Evolutionary conservation across 1,284 basidiomycete species (phyloP), one percentile per base, ranked within the genome.

Genomic region (Laetiporus sulphureus): DNA sequence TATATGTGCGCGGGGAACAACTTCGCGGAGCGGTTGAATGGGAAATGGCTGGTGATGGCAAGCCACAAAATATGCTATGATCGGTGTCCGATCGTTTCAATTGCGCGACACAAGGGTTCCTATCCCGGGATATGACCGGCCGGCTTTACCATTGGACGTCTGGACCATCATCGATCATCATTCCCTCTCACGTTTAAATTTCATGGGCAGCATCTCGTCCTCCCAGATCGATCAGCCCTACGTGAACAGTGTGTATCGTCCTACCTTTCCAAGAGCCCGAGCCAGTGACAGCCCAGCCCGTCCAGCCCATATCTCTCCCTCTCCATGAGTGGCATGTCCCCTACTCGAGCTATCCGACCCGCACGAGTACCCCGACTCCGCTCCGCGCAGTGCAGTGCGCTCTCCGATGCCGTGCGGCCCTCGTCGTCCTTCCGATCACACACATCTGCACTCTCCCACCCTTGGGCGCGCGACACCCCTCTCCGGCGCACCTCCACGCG

Each of bases 341-440:
- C 40, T 16, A 13, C 16, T 32, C 41, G 19, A n/a, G 31, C n/a
- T 41, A 31, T 10, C 24, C 38, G 18, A 36, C 40, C 41, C 36
- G 41, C 23, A 18, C 43, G 46, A 43, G 41, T 44, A 38, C 43
- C 32, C 46, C 35, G 40, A 44, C 21, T 20, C 41, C 30, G 18
- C 40, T 38, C 37, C n/a, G n/a, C n/a, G n/a, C n/a, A 27, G 38
- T 35, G 27, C 48, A 32, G 41, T 44, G 39, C 25, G 49, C 16
- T 47, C 47, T n/a, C 44, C 42, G 7, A 42, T 36, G 11, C 34
- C 23, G 8, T 36, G 33, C 13, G 19, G 20, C 23, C 7, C 34
- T 19, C 27, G 12, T 8, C 40, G 18, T 22, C 40, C 6, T 20
- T 34, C 25, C 25, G 25, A 7, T 30, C 40, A 2, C 36, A 36